Base-by-base conservation (phyloP, 2,329 filamentous ascomycete species). In the Elsinoe necatrix region DNA sequence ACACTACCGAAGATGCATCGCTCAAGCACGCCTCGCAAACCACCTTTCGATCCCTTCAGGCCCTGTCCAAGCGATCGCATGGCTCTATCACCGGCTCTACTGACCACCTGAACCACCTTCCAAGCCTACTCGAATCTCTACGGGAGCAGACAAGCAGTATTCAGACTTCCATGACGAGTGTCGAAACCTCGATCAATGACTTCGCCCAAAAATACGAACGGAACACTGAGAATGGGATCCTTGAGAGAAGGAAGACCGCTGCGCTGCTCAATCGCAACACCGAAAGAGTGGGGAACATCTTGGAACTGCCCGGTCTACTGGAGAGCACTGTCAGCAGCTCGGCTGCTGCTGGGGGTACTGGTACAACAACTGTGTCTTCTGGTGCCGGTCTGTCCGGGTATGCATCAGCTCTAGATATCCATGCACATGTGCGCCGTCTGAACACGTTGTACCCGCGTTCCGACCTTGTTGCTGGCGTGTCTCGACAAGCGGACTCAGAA, bases 361-460 rank as follows among this genome's bases (percentile, higher is more conserved):
- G 72, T 1, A 63, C 72, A 3, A 77, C 82, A 3, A 65, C 72
- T 4, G 67, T 72, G 5, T 31, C 54, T 25, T 11, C 54, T 20
- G 58, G 64, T 2, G 68, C 74, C 5, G 80, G 76, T 8, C 81
- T 84, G 59, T 62, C 61, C 16, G 63, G 63, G 43, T 95, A 96
- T 74, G 85, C 90, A 1, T 88, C 89, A 0, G 91, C 91, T 0
- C 77, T 98, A 31, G 93, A 98, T 69, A 78, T 98, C 1, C 87
- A 95, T 67, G 86, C 88, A n/a, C 93, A 97, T 68, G 93, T 96
- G 67, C 88, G 89, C 63, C 83, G 93, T 6, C 77, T 98, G 4
- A 84, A 90, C 59, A 82, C 84, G 0, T 76, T 97, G 25, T 95
- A 96, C 68, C 87, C 91, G 0, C 77, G 84, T 54, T 95, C 90